phyloP scores from a whole-genome alignment of 2,329 filamentous ascomycete species.

The Acephala macrosclerotiorum region DNA sequence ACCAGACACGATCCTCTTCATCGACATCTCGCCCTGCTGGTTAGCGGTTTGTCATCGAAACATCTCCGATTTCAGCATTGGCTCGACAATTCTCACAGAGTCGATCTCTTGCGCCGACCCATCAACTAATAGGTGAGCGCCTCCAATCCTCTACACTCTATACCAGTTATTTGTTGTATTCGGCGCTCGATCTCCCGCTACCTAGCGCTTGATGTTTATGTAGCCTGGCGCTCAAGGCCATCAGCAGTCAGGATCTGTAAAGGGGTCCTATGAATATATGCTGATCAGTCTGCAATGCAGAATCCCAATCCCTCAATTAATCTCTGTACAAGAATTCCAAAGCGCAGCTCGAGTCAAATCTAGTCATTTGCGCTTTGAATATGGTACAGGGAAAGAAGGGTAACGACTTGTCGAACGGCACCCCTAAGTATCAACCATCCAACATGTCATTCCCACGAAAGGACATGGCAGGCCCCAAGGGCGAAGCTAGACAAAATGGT shows the following conservation, averaged over 20 bases:
- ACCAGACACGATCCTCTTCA: conserved; percentile 27
- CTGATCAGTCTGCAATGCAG: conserved; percentile 21
- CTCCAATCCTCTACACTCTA: background rate
- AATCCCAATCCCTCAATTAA: conserved; percentile 20
- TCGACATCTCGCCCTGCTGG: conserved; percentile 32
- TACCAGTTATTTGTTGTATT: background rate
- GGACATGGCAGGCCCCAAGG: conserved; percentile 62
- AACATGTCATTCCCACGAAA: conserved; percentile 67
- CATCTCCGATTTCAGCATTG: conserved; percentile 23
- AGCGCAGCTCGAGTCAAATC: background rate
- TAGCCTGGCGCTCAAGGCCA: conserved; percentile 7
- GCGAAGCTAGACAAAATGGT: conserved; percentile 64
- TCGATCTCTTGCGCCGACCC: conserved; percentile 10
- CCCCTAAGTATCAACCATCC: conserved; percentile 55
- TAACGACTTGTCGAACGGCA: conserved; percentile 52
- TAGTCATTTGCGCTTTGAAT: conserved; percentile 49
- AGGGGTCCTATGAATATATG: background rate
- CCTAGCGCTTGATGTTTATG: background rate
- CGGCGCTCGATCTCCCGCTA: background rate
- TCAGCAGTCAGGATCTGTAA: background rate
- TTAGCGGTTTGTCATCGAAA: conserved; percentile 34
- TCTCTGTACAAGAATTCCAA: conserved; percentile 5
- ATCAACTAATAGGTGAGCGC: conserved; percentile 16
- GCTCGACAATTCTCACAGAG: conserved; percentile 30
- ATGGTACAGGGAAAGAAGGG: conserved; percentile 64